phyloP scores from a whole-genome alignment of 2,329 filamentous ascomycete genomes.

The Arachnomyces sp. region DNA sequence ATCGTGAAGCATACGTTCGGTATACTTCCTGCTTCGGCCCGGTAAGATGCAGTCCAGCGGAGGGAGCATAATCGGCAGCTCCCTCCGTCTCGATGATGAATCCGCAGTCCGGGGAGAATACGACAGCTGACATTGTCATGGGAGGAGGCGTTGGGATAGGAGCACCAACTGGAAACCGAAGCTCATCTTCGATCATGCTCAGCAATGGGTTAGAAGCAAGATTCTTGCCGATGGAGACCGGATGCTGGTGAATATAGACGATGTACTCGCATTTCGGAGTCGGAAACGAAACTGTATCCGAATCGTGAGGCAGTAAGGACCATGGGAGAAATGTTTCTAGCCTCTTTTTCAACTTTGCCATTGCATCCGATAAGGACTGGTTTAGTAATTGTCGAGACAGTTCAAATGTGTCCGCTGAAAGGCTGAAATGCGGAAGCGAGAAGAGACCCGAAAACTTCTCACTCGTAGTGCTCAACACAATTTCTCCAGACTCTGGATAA shows the following conservation, averaged over 20 bases:
- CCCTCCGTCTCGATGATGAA: conserved; percentile 56
- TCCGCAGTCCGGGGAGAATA: conserved; percentile 60
- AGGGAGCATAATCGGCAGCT: conserved; percentile 45
- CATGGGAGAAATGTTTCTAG: conserved; percentile 58
- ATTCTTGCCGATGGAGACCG: conserved; percentile 24
- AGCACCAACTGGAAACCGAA: conserved; percentile 52
- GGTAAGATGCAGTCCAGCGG: conserved; percentile 43
- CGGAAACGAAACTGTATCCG: conserved; percentile 39
- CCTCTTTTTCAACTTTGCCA: conserved; percentile 54
- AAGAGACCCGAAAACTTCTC: conserved; percentile 93
- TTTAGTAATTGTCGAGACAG: conserved; percentile 60
- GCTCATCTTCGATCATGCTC: conserved; percentile 49
- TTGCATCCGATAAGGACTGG: conserved; percentile 58
- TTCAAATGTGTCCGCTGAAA: conserved; percentile 48
- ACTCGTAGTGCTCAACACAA: conserved; percentile 80
- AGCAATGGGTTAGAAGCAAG: conserved; percentile 30
- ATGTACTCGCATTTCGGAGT: conserved; percentile 81
- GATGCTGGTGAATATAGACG: conserved; percentile 64
- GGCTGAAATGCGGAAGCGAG: conserved; percentile 72
- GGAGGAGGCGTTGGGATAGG: conserved; percentile 43
- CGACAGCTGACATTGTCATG: conserved; percentile 51
- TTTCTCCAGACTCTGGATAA: conserved; percentile 69
- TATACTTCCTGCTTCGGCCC: conserved; percentile 53
- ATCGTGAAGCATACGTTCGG: conserved; percentile 42
- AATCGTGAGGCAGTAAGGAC: conserved; percentile 59